Base-by-base conservation (phyloP, 768 basidiomycete species). In the Naematelia encephala region DNA sequence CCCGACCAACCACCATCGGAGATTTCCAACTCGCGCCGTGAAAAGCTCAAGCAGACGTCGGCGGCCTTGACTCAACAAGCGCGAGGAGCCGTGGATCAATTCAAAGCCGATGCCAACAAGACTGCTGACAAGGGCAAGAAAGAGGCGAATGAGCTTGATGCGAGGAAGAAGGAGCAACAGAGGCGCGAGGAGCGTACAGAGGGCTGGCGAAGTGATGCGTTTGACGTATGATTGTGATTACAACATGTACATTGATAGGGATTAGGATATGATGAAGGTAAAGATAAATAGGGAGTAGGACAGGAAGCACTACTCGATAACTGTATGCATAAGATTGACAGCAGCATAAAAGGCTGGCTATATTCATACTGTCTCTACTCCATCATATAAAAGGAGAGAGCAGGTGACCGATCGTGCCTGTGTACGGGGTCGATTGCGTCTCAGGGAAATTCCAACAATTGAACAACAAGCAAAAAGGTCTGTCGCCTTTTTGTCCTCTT, bases 131-230 rank as follows among this genome's bases (percentile, higher is more conserved):
- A 72, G 44, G 77, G 64, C 27, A 64, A 71, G 59, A 64, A 66
- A 59, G 77, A 78, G 68, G 61, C 53, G 16, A 60, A 66, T 34
- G 63, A 72, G 39, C 62, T 77, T 29, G 60, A 56, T 16, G 64
- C 65, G 10, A 64, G 58, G 23, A 64, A 64, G n/a, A 60, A 68
- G 51, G 73, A 77, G 64, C 57, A 63, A 49, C 50, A 70, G 64
- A 63, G 66, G 52, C 49, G 75, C 21, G 75, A 75, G 62, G 59
- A 55, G 25, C 63, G 61, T 57, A 59, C 56, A 22, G 75, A 77
- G 47, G 75, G 75, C 21, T 77, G 75, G 75, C 70, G 75, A 56
- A 62, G 55, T 22, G 75, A 77, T 22, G 72, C 72, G 5, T 77
- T 75, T 59, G 70, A 70, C 51, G 68, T 73, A 14, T 77, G 62